Conservation (phyloP, 306 rosid species). For the Cajanus cajan region DNA sequence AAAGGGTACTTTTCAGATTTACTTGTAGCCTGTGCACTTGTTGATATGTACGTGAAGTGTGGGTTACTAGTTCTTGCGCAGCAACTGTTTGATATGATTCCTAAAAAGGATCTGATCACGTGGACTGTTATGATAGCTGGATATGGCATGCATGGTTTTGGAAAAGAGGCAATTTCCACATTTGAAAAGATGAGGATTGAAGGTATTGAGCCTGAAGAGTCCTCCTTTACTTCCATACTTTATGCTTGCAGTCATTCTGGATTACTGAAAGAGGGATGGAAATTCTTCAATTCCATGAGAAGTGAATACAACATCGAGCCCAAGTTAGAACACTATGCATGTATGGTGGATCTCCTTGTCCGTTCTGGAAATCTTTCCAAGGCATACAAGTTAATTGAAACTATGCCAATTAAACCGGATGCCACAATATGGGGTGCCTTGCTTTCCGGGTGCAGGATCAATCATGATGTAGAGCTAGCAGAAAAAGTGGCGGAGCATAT, state of each 20-base stretch:
- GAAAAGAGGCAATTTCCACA: conserved; percentile 54
- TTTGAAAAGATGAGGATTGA: conserved; percentile 39
- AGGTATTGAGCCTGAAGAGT: conserved; percentile 37
- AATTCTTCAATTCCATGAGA: conserved; percentile 54
- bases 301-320: conserved; percentile 50
- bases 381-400: conserved; percentile 56
- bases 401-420: conserved; percentile 62
- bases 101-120: conserved; percentile 28
- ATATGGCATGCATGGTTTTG: conserved; percentile 72
- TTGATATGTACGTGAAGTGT: conserved; percentile 52
- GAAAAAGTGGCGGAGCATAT: conserved; percentile 39
- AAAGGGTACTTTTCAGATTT: conserved; percentile 43
- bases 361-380: conserved; percentile 53
- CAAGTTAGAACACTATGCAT: conserved; percentile 62
- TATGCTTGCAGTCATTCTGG: conserved; percentile 74
- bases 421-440: conserved; percentile 70
- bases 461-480: conserved; percentile 40
- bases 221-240: conserved; percentile 61
- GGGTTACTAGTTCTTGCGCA: conserved; percentile 20
- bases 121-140: conserved; percentile 45
- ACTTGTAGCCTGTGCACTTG: conserved; percentile 55
- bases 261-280: conserved; percentile 60
- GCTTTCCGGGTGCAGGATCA: conserved; percentile 64
- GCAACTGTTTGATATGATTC: conserved; percentile 28
- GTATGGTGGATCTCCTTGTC: conserved; percentile 67